Evolutionary conservation across 2,329 filamentous ascomycete species (phyloP), one percentile per base, ranked within the genome.

Genomic region (Calonectria pteridis): DNA sequence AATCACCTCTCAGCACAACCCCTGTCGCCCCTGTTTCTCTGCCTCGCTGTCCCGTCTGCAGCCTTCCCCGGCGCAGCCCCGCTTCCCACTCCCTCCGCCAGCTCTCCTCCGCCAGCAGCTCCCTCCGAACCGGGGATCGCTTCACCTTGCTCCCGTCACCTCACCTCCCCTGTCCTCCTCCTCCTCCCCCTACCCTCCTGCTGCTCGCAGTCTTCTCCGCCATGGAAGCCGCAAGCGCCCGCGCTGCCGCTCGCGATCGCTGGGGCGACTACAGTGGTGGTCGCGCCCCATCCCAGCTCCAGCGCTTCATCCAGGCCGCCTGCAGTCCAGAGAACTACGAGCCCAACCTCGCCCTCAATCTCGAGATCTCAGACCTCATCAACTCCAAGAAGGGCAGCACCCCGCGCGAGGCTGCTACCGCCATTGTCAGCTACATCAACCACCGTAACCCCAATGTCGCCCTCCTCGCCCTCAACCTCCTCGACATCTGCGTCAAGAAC

Each of bases 401-500:
- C 87, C 97, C 97, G 76, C 95, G 97, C 82, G 97, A 99, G 90
- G 96, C 96, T 63, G 96, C 96, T 74, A 92, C 97, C 77, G 92
- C 95, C 76, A 98, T 98, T 77, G 96, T 98, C 80, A 93, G 94
- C 86, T 95, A 96, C 83, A 93, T 98, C 88, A 99, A 99, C 87
- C 95, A 98, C 85, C 94, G 97, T 84, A 99, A 98, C 84, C 94
- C 96, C 74, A 98, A 98, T 85, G 95, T 99, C 78, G 94, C 96
- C 74, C 88, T 99, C 78, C 90, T 98, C 73, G 96, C 97, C 73
- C 90, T 98, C 82, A 93, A 93, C 87, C 91, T 99, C 78, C 94
- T 99, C 83, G 97, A 99, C 84, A 98, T 98, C 76, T 98, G 97
- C 85, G 97, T 98, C 85, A 99, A 99, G 89, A 99, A 99, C 87